Evolutionary conservation across 441 rosid genomes (phyloP), one percentile per base, ranked within the genome.

Genomic region (Populus hybrid): DNA sequence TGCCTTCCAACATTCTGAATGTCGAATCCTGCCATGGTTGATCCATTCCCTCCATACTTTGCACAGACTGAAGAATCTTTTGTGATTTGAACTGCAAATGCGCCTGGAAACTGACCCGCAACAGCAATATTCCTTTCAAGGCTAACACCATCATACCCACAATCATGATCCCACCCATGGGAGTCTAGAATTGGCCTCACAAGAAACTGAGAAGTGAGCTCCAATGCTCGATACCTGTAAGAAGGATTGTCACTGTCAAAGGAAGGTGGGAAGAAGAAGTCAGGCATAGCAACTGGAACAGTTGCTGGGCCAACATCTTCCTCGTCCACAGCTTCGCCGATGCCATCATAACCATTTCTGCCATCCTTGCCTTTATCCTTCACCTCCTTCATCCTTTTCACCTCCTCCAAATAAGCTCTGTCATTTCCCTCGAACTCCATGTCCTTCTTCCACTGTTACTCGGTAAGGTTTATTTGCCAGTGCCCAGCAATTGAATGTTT

Each of bases 1-100:
- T 90, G 90, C 80, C 83, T 90, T 73, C 94, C 88, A 18, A 90
- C 76, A 50, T 83, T 80, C 75, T 88, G 94, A 78, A 88, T 78
- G 74, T 90, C 92, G 11, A 90, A 83, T 38, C 92, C 94, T 9
- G 83, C 90, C 91, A 88, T 84, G 45, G 86, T 82, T 2, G 91
- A 87, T 71, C 87, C 86, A 10, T 74, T 86, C 67, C 83, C 88
- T 2, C 88, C 85, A 28, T 82, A 80, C 87, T 87, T 87, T 0
- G 86, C 86, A 9, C 85, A 81, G 21, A 90, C 65, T 26, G 90
- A 90, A 66, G 91, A 89, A 80, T 87, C 92, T 81, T 87, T 87
- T 1, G 90, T 88, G 66, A 89, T 72, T 79, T 87, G 91, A 67
- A 86, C 78, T 38, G 89, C 67, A 9, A 89, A 74, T 42, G 84